phyloP scores from a whole-genome alignment of 371 early-diverging fungal species.

The Rhizopus stolonifer region DNA sequence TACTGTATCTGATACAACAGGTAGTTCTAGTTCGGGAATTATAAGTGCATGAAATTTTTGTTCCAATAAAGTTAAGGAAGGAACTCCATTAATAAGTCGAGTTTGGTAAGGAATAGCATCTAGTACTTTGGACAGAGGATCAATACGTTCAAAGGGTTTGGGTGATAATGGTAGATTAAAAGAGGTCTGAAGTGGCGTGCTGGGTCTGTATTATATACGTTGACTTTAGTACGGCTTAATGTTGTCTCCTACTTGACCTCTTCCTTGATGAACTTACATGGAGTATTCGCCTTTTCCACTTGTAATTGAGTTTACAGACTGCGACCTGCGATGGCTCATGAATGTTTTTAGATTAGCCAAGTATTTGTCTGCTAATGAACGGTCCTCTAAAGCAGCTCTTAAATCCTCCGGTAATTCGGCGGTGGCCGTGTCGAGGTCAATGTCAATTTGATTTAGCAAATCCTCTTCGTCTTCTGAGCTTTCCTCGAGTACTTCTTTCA shows the following conservation, averaged over 20 bases:
- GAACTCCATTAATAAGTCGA: conserved; percentile 57
- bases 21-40: conserved; percentile 68
- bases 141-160: conserved; percentile 27
- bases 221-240: conserved; percentile 1
- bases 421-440: conserved; percentile 45
- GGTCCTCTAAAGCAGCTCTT: conserved; percentile 55
- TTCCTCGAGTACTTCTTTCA: conserved; percentile 63
- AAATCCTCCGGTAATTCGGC: conserved; percentile 53
- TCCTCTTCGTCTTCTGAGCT: conserved; percentile 40
- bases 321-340: conserved; percentile 48
- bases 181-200: conserved; percentile 39
- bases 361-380: conserved; percentile 48
- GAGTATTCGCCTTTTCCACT: too few relatives aligned
- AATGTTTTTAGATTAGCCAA: conserved; percentile 48
- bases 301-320: conserved; percentile 45
- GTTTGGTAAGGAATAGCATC: conserved; percentile 47
- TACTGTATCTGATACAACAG: conserved; percentile 58
- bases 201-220: conserved; percentile 23
- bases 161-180: conserved; percentile 37
- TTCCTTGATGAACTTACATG: too few relatives aligned
- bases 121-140: conserved; percentile 39
- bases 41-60: conserved; percentile 58
- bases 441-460: conserved; percentile 27
- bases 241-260: too few relatives aligned
- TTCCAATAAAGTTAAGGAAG: conserved; percentile 55